Evolutionary conservation across 768 basidiomycete genomes (phyloP), one percentile per base, ranked within the genome.

Genomic region (Suillus alpinus): DNA sequence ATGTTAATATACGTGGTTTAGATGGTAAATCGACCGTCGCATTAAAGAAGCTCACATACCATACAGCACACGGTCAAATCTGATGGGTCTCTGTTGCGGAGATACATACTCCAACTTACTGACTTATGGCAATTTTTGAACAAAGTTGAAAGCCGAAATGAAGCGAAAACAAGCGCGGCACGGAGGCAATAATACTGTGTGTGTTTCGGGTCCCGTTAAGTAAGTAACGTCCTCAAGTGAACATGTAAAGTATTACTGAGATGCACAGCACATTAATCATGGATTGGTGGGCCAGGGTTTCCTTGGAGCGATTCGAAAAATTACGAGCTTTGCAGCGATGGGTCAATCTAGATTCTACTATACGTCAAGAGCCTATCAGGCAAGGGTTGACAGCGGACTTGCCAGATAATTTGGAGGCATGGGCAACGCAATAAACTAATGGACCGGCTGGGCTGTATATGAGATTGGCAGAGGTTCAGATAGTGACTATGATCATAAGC

Each of bases 131-230:
- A 26, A 26, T 26, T 26, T 26, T 26, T 26, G 26, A 26, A 26
- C 26, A 26, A 29, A 53, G 51, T 53, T 55, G 52, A 26, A 55
- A 39, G 53, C 37, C 37, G 37, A 39, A 55, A 55, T 55, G 52
- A 26, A 53, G 36, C 36, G 52, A 55, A 55, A 55, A 26, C 23
- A 9, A 39, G 53, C 53, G 53, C 53, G 53, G 53, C 53, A 55
- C 53, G 53, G 53, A 55, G 53, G 37, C 36, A 26, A 20, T 36
- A 26, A 9, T 49, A 31, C 26, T 29, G 16, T 47, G 47, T 16
- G 23, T 46, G 41, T n/a, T 43, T 23, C 43, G 43, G 23, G 26
- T 31, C 29, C 47, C 29, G 26, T 46, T 8, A 26, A 14, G 12
- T 47, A 4, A 26, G 46, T 49, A 31, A 50, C 29, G 18, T 50